These are phyloP conservation scores for Salix udensis DNA, from an alignment of 345 rosid species.

Conservation along the genomic window DNA sequence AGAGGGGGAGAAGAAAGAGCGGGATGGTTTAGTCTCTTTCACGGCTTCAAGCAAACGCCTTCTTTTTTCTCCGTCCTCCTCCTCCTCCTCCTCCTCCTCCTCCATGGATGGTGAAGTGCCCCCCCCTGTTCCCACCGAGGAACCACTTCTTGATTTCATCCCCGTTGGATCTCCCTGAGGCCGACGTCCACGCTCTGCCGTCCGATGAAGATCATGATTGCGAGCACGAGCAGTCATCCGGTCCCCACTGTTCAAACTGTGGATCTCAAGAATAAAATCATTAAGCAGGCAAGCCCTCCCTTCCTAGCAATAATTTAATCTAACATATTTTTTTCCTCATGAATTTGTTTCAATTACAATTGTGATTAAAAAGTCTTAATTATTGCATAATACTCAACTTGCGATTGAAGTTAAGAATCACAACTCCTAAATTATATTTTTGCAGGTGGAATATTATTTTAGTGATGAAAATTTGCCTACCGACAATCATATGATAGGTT, in stretches of 20 bases:
- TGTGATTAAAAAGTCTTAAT: too few species aligned
- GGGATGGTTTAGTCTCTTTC: conserved; percentile 5
- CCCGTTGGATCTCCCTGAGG: conserved; percentile 25
- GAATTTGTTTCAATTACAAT: background rate
- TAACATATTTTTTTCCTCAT: background rate
- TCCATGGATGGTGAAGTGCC: conserved; percentile 24
- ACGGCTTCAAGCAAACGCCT: conserved; percentile 1
- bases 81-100: conserved; percentile 13
- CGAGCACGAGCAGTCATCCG: conserved; percentile 5
- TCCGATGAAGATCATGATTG: conserved; percentile 14
- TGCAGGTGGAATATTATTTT: conserved; percentile 88
- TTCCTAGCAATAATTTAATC: background rate
- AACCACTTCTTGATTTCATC: background rate
- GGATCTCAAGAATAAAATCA: conserved; percentile 21
- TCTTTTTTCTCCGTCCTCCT: conserved; percentile 18
- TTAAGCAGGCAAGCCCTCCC: conserved; percentile 18
- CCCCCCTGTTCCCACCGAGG: background rate
- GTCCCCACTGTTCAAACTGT: conserved; percentile 8
- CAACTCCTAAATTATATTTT: background rate
- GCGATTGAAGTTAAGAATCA: too few species aligned
- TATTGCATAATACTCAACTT: too few species aligned
- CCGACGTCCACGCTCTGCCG: conserved; percentile 12
- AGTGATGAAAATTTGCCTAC: conserved; percentile 83
- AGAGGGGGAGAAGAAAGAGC: conserved; percentile 23
- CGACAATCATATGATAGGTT: conserved; percentile 64